These are phyloP conservation scores for Corylus avellana DNA, from an alignment of 306 rosid species.

Conservation along the genomic window DNA sequence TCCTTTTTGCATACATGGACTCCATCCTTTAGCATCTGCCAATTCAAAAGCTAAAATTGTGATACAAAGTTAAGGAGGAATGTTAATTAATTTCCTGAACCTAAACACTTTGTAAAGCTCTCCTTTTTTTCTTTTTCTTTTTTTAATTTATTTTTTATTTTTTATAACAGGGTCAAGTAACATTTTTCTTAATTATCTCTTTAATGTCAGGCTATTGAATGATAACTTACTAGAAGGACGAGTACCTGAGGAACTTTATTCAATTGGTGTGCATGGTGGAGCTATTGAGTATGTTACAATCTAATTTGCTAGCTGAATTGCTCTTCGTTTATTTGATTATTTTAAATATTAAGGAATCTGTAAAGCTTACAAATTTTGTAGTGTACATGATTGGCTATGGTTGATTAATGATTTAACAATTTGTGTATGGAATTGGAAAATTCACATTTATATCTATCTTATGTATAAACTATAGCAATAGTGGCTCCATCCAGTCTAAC, in stretches of 20 bases:
- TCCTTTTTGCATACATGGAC: not conserved
- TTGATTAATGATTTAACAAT: not conserved
- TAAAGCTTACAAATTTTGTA: not conserved
- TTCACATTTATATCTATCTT: not conserved
- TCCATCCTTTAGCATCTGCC: not conserved
- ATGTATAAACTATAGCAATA: not conserved
- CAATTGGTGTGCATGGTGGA: constrained; percentile 95
- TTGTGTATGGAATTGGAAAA: not conserved
- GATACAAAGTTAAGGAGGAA: not conserved
- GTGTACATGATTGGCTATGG: not conserved
- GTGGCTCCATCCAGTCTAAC: not conserved
- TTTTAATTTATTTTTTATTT: not conserved
- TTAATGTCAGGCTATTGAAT: constrained; percentile 69
- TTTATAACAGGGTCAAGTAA: not conserved
- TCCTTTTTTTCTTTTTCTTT: not conserved
- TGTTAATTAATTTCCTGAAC: not conserved
- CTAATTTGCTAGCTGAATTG: constrained; percentile 13
- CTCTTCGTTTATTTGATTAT: not conserved
- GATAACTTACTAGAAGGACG: constrained; percentile 79
- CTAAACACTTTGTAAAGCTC: not conserved
- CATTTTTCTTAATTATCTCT: constrained; percentile 24
- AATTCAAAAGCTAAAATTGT: not conserved
- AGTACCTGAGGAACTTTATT: constrained; percentile 83
- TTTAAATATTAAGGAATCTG: not conserved
- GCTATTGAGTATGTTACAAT: constrained; percentile 72